These are phyloP conservation scores for Entomophthora muscae DNA, from an alignment of 371 early-diverging fungal species.

Conservation along the genomic window DNA sequence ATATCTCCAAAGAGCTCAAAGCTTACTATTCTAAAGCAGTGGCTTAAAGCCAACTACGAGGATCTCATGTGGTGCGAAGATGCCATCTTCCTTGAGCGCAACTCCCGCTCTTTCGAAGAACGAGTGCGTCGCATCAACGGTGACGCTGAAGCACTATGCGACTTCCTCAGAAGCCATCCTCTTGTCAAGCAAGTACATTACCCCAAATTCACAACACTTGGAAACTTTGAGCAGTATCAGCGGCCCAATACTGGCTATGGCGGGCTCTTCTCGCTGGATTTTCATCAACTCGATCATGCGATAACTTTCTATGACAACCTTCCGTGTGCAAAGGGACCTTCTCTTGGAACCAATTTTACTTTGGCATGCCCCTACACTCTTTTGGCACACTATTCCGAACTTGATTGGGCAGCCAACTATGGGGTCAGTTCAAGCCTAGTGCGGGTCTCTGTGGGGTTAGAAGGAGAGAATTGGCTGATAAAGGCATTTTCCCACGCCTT, in stretches of 20 bases:
- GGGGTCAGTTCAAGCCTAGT: conserved; percentile 60
- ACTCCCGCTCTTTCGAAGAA: conserved; percentile 65
- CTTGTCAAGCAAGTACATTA: conserved; percentile 59
- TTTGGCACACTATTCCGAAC: conserved; percentile 77
- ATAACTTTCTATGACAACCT: conserved; percentile 64
- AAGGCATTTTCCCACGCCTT: not conserved
- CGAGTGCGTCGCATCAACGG: conserved; percentile 57
- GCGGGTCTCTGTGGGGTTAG: conserved; percentile 81
- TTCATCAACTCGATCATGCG: conserved; percentile 39
- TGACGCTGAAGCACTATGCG: conserved; percentile 62
- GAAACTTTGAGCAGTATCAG: conserved; percentile 41
- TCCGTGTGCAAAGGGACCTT: conserved; percentile 76
- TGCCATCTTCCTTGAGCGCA: conserved; percentile 82
- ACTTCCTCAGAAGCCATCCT: conserved; percentile 38
- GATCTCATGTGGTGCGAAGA: conserved; percentile 85
- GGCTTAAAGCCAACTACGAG: conserved; percentile 38
- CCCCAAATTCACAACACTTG: conserved; percentile 57
- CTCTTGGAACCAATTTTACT: conserved; percentile 91
- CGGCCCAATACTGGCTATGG: conserved; percentile 58
- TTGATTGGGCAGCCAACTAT: conserved; percentile 77
- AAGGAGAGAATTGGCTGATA: conserved; percentile 37
- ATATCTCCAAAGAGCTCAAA: conserved; percentile 52
- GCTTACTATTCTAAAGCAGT: conserved; percentile 31
- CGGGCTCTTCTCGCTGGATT: conserved; percentile 67
- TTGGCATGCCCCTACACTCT: conserved; percentile 86